Evolutionary conservation across 805 yeast genomes (phyloP), one percentile per base, ranked within the genome.

Genomic region (Pichia membranifaciens): DNA sequence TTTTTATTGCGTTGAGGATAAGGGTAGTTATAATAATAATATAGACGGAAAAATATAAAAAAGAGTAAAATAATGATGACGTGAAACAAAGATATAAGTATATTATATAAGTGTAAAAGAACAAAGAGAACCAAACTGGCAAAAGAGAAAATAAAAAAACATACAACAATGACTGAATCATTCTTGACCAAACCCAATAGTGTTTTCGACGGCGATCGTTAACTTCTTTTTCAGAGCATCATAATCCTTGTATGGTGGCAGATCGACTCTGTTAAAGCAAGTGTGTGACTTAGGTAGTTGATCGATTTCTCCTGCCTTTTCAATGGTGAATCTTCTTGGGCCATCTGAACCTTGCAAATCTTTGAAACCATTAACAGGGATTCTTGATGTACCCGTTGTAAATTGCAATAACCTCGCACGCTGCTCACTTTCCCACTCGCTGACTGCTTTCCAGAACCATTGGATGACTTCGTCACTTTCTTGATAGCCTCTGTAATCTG

Each of bases 331-430:
- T 65, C 98, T 81, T 76, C 99, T 86, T 45, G 99, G 99, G 49
- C 99, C 99, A 70, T 93, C 99, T 21, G 96, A 86, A 55, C 99
- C 99, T 71, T 93, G 99, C 59, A 93, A 75, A 69, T 93, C 99
- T 68, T 93, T 93, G 76, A 93, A 93, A 36, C 99, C 99, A 68
- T 91, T 93, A 54, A 93, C 99, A 7, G 99, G 99, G 48, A 93
- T 93, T 72, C 99, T 84, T 20, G 97, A 89, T 4, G 99, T 93
- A 76, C 99, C 99, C 1, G 99, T 93, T 18, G 99, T 91, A 66
- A 93, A 93, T 69, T 93, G 99, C 57, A 93, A 73, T 64, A 93
- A 73, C 68, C 99, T 80, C 3, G 98, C 96, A 67, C 89, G 85
- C 67, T 91, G 97, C 67, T 93, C 99, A 47, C 89, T 79, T 65